Percentiles rank a stretch among this genome's conserved stretches.
Conservation (phyloP, 306 rosid species). For the Dryas alaskensis region DNA sequence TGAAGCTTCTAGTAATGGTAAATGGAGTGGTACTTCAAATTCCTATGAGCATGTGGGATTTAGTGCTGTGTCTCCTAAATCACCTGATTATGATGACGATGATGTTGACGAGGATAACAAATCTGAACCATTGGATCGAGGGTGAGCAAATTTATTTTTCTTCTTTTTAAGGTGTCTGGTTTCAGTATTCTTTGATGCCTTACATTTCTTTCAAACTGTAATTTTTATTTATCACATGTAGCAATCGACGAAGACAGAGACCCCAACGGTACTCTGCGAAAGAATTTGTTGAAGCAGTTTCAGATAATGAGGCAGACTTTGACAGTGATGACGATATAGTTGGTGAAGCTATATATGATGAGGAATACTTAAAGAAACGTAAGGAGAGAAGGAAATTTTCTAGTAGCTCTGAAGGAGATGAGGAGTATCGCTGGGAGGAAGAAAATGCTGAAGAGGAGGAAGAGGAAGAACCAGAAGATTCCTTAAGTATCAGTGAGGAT, state of each 20-base stretch:
- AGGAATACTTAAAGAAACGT: constrained; percentile 82
- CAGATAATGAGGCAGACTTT: constrained; percentile 74
- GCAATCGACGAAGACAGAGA: constrained; percentile 79
- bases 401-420: constrained; percentile 99
- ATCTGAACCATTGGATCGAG: constrained; percentile 62
- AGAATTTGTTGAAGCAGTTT: constrained; percentile 70
- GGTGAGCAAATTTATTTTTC: constrained; percentile 37
- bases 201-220: constrained; percentile 14
- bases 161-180: not conserved
- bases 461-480: constrained; percentile 73
- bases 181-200: constrained; percentile 11
- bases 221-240: constrained; percentile 32
- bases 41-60: constrained; percentile 49
- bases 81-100: constrained; percentile 62
- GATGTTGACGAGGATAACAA: constrained; percentile 58
- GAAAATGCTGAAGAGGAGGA: constrained; percentile 94
- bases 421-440: constrained; percentile 84
- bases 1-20: constrained; percentile 74
- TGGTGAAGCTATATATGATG: constrained; percentile 95
- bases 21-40: constrained; percentile 61
- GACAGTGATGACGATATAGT: constrained; percentile 97
- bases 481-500: constrained; percentile 78
- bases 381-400: constrained; percentile 76
- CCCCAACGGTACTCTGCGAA: constrained; percentile 87
- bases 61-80: constrained; percentile 65